Conservation (phyloP, 805 yeast genomes). For the Metschnikowia anglica region DNA sequence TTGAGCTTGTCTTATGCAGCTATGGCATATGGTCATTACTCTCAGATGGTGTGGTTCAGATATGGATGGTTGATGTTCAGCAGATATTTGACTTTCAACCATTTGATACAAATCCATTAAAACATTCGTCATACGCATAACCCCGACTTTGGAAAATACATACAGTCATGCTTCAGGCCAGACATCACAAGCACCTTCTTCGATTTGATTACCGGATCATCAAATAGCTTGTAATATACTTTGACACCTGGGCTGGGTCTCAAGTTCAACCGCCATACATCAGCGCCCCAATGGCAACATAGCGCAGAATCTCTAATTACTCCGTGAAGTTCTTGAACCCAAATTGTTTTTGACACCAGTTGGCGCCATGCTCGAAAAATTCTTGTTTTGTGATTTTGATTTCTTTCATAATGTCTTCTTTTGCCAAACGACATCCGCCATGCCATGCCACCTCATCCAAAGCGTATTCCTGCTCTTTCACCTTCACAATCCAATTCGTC, state of each 20-base stretch:
- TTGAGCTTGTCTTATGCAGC: slow-evolving; percentile 54
- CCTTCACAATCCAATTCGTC: slow-evolving; percentile 63
- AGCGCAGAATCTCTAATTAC: not conserved
- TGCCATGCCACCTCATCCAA: slow-evolving; percentile 36
- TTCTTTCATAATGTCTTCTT: slow-evolving; percentile 45
- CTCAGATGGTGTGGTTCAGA: slow-evolving; percentile 96
- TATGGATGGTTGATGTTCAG: slow-evolving; percentile 82
- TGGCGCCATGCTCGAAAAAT: slow-evolving; percentile 80
- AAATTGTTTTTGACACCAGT: slow-evolving; percentile 53
- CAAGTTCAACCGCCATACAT: no score
- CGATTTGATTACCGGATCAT: no score
- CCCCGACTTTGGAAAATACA: no score
- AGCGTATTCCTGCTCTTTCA: slow-evolving; percentile 32
- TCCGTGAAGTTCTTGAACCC: slow-evolving; percentile 35
- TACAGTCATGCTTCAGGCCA: no score
- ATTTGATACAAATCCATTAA: slow-evolving; percentile 41
- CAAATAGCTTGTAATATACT: no score
- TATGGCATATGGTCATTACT: slow-evolving; percentile 77
- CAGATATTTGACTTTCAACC: slow-evolving; percentile 75
- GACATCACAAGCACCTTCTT: no score
- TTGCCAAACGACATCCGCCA: slow-evolving; percentile 34
- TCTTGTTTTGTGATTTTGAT: slow-evolving; percentile 73
- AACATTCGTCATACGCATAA: not conserved
- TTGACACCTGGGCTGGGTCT: no score
- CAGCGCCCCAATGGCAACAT: no score